Percentiles rank a stretch among this genome's conserved stretches.
phyloP scores from a whole-genome alignment of 129 eudicot genomes.

The Centrapalus pauciflorus region DNA sequence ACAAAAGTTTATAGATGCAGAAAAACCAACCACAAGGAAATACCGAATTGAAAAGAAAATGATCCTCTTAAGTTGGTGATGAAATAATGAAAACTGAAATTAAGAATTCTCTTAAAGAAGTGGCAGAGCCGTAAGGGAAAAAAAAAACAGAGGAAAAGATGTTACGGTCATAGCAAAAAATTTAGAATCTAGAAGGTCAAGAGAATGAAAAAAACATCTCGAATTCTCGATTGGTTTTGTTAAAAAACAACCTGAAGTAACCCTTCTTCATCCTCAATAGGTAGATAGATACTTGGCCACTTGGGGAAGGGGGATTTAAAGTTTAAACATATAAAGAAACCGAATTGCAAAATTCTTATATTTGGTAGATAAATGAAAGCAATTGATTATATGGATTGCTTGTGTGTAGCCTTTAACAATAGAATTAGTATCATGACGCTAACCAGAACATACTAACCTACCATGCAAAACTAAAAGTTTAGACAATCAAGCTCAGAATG shows the following conservation, averaged over 20 bases:
- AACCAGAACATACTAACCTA: background rate
- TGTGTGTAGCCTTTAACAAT: background rate
- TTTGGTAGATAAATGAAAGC: background rate
- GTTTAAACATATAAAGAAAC: background rate
- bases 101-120: no score
- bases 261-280: background rate
- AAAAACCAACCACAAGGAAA: no score
- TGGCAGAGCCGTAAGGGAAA: no score
- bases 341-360: no score
- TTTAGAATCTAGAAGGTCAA: background rate
- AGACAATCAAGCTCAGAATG: constrained; percentile 1
- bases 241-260: background rate
- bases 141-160: background rate
- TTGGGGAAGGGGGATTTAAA: background rate
- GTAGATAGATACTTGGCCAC: no score
- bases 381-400: background rate
- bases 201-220: background rate
- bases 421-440: background rate
- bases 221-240: background rate
- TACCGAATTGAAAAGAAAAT: no score
- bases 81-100: no score
- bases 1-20: background rate
- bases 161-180: background rate
- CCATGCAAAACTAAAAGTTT: background rate
- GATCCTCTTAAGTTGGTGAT: no score